phyloP scores from a whole-genome alignment of 2,329 filamentous ascomycete genomes.

The Fusarium sp. region DNA sequence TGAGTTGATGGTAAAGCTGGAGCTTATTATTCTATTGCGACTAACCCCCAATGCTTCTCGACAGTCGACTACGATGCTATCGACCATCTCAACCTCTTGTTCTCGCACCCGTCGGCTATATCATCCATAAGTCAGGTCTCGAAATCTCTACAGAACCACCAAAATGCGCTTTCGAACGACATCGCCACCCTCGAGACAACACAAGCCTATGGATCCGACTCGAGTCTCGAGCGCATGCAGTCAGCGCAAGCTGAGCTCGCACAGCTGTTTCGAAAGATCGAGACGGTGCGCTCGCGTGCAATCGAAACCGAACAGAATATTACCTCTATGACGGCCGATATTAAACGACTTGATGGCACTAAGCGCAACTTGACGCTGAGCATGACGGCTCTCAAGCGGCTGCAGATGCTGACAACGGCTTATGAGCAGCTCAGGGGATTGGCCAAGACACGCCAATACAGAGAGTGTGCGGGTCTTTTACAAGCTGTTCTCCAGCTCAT shows the following conservation, averaged over 20 bases:
- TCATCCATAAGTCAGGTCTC: slow-evolving; percentile 82
- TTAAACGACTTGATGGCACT: slow-evolving; percentile 95
- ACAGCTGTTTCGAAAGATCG: slow-evolving; percentile 93
- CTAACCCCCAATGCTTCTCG: slow-evolving; percentile 39
- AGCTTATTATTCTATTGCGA: slow-evolving; percentile 28
- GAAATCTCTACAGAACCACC: slow-evolving; percentile 79
- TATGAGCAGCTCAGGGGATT: slow-evolving; percentile 93
- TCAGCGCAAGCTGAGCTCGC: slow-evolving; percentile 91
- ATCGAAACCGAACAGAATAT: slow-evolving; percentile 95
- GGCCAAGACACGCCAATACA: slow-evolving; percentile 89
- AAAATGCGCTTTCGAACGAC: slow-evolving; percentile 85
- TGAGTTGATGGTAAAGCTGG: slow-evolving; percentile 49
- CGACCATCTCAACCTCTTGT: slow-evolving; percentile 92
- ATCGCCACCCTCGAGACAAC: slow-evolving; percentile 81
- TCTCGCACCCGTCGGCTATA: slow-evolving; percentile 89
- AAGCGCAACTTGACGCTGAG: slow-evolving; percentile 97
- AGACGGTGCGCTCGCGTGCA: slow-evolving; percentile 89
- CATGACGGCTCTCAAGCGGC: slow-evolving; percentile 96
- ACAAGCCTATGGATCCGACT: slow-evolving; percentile 88
- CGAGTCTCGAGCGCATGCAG: slow-evolving; percentile 92
- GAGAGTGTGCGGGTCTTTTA: slow-evolving; percentile 92
- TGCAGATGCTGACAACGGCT: slow-evolving; percentile 99
- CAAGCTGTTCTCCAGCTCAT: slow-evolving; percentile 98
- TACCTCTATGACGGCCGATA: slow-evolving; percentile 98
- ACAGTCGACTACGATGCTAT: slow-evolving; percentile 89